Evolutionary conservation across 2,329 filamentous ascomycete species (phyloP).

Genomic region (Curvularia hawaiiensis): DNA sequence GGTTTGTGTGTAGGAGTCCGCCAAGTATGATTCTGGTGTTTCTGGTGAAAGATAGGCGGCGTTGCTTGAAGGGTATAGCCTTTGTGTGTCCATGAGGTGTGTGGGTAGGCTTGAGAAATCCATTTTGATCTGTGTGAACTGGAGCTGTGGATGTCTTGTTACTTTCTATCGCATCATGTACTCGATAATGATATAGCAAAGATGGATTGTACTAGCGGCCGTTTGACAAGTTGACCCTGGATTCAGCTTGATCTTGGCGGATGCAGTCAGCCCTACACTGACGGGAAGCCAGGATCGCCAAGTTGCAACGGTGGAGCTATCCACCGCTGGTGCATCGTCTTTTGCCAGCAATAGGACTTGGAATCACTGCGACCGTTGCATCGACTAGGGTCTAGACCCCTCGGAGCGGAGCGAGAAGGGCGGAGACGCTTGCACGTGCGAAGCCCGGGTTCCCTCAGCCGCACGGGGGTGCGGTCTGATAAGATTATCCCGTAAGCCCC

Average conservation of each 20-base stretch:
- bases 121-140: not conserved
- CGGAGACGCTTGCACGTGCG: not conserved
- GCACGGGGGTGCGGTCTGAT: not conserved
- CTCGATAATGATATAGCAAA: not conserved
- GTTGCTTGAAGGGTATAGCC: not conserved
- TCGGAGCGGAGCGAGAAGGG: not conserved
- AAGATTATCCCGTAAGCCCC: not conserved
- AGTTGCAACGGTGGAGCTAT: not conserved
- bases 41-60: not conserved
- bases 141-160: not conserved
- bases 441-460: not conserved
- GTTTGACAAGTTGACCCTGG: not conserved
- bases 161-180: not conserved
- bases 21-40: not conserved
- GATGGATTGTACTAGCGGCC: not conserved
- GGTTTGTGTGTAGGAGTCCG: not conserved
- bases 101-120: not conserved
- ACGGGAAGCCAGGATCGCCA: not conserved
- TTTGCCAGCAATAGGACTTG: not conserved
- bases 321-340: not conserved
- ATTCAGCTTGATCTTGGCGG: not conserved
- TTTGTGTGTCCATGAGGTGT: not conserved
- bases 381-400: not conserved
- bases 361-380: not conserved
- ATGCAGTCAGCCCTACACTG: slow-evolving; percentile 1